These are phyloP conservation scores for Tympanopsis confertula DNA, from an alignment of 2,329 filamentous ascomycete species.

Conservation along the genomic window DNA sequence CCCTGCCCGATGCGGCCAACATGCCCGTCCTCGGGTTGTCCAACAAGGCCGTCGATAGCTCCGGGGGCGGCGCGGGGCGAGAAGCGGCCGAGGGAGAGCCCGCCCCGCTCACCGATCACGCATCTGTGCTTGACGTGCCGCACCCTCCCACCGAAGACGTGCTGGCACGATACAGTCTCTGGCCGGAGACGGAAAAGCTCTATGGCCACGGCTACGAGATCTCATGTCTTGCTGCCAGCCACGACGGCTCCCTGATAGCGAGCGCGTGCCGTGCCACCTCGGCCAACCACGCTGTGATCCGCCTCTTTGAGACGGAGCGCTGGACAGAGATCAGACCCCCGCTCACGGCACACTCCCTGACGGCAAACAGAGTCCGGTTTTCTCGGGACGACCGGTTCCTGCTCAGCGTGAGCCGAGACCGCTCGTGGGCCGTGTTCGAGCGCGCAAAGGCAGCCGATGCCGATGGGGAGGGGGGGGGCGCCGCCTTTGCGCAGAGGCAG, in stretches of 20 bases:
- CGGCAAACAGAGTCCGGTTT: conserved; percentile 76
- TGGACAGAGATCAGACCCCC: conserved; percentile 88
- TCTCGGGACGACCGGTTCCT: conserved; percentile 62
- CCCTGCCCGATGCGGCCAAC: conserved; percentile 76
- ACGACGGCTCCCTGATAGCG: conserved; percentile 66
- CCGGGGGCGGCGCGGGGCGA: conserved; percentile 36
- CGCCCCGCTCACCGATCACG: conserved; percentile 33
- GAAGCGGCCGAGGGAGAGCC: conserved; percentile 15
- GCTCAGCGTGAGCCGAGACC: conserved; percentile 82
- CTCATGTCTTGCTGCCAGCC: conserved; percentile 68
- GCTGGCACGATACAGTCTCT: conserved; percentile 78
- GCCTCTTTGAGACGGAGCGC: conserved; percentile 72
- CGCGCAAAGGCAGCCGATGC: conserved; percentile 36
- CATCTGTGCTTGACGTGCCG: conserved; percentile 50
- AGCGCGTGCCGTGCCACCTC: conserved; percentile 90
- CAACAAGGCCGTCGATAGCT: conserved; percentile 73
- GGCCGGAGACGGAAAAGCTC: conserved; percentile 91
- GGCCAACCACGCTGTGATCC: conserved; percentile 85
- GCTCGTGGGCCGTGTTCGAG: conserved; percentile 79
- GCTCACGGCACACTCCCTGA: conserved; percentile 74
- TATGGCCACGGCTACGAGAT: conserved; percentile 98
- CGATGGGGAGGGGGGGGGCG: conserved; percentile 29
- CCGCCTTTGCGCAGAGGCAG: conserved; percentile 43
- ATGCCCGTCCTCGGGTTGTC: conserved; percentile 92
- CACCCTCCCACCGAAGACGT: conserved; percentile 83